Evolutionary conservation across 139 green algal genomes (phyloP).

Genomic region (Pleodorina starrii): DNA sequence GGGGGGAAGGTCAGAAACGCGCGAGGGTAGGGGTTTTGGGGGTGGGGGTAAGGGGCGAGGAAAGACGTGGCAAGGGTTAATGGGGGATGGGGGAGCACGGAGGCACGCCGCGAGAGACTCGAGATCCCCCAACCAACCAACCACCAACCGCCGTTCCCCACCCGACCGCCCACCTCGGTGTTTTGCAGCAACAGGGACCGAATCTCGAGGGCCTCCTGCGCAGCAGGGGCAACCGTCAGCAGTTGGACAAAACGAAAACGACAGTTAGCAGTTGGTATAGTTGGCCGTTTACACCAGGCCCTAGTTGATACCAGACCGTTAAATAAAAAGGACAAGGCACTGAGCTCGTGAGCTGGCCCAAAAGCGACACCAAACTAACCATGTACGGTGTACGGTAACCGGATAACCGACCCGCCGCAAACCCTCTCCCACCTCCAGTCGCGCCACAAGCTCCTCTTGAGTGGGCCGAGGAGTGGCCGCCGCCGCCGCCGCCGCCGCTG

Average conservation of each 20-base stretch:
- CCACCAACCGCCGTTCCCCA: too few species aligned
- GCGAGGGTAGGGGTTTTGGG: not conserved
- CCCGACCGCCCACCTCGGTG: conserved; percentile 73
- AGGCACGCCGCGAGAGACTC: too few species aligned
- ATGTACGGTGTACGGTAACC: not conserved
- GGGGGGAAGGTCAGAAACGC: not conserved
- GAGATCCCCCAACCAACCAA: too few species aligned
- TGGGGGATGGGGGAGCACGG: too few species aligned
- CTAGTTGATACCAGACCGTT: too few species aligned
- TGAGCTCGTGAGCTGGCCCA: too few species aligned
- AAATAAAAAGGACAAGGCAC: too few species aligned
- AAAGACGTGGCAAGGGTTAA: not conserved
- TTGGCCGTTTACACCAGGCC: too few species aligned
- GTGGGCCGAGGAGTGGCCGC: not conserved
- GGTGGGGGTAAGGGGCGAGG: not conserved
- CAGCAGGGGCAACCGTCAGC: not conserved
- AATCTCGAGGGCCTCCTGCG: conserved; percentile 87
- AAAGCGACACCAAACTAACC: not conserved
- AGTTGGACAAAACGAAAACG: not conserved
- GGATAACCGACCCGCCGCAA: not conserved
- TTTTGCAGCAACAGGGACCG: conserved; percentile 84
- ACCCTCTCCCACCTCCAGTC: not conserved
- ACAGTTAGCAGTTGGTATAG: not conserved
- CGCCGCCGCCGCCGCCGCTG: not conserved
- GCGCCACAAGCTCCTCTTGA: conserved; percentile 6